A percentile compares a stretch with the other conserved stretches of the same genome.
phyloP scores from a whole-genome alignment of 192 early-diverging fungal genomes.

The Phlyctochytrium arcticum region DNA sequence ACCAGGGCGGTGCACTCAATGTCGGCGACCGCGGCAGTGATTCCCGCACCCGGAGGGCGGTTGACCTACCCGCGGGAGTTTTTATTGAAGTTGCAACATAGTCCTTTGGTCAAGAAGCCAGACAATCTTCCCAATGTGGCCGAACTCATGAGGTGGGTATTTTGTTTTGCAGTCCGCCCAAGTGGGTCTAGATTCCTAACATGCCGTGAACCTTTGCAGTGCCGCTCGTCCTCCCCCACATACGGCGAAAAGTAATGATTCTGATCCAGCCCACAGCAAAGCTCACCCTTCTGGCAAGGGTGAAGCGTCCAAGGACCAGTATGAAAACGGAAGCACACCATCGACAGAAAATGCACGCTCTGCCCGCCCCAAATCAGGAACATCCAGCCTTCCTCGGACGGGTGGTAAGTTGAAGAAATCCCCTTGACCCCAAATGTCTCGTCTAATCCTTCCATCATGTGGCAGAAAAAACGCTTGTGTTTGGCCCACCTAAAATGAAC shows the following conservation, averaged over 20 bases:
- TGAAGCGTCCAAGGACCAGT: too few species aligned
- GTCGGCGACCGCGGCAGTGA: too few species aligned
- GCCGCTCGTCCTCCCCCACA: neutral
- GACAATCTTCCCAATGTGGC: conserved; percentile 3
- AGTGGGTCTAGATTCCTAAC: neutral
- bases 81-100: conserved; percentile 18
- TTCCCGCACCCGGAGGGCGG: too few species aligned
- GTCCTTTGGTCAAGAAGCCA: conserved; percentile 21
- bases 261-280: neutral
- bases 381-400: too few species aligned
- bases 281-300: neutral
- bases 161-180: neutral
- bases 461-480: conserved; percentile 25
- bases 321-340: too few species aligned
- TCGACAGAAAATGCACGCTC: too few species aligned
- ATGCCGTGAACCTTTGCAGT: neutral
- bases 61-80: conserved; percentile 21
- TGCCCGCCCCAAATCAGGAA: too few species aligned
- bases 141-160: conserved; percentile 18
- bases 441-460: too few species aligned
- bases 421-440: too few species aligned
- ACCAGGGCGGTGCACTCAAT: too few species aligned
- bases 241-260: too few species aligned
- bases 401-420: too few species aligned
- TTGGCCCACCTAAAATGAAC: conserved; percentile 35